These are phyloP conservation scores for Albifimbria verrucaria DNA, from an alignment of 2,329 filamentous ascomycete species.

Conservation along the genomic window DNA sequence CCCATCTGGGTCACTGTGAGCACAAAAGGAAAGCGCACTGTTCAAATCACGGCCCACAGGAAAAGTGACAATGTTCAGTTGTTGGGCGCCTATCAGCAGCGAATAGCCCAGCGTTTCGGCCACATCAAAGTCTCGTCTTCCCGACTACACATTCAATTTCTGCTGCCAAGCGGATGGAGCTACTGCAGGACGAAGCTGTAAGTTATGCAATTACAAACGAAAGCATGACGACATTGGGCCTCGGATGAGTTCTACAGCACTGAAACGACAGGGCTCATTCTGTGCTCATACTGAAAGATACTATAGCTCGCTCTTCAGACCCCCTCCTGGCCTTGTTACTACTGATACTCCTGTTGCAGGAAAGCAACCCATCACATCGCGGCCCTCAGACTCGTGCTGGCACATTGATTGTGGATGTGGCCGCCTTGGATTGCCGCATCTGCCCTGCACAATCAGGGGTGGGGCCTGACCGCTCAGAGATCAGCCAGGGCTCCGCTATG, in stretches of 20 bases:
- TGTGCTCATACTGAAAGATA: neutral
- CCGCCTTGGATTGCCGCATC: neutral
- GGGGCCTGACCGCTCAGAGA: neutral
- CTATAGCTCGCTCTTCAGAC: neutral
- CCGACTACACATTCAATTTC: too few species aligned
- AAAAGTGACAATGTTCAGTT: too few species aligned
- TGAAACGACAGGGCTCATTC: neutral
- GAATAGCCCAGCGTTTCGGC: too few species aligned
- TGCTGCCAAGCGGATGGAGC: too few species aligned
- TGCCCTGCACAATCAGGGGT: neutral
- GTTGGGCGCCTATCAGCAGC: too few species aligned
- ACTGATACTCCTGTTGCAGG: neutral
- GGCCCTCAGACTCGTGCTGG: neutral
- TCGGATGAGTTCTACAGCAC: neutral
- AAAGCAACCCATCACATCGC: neutral
- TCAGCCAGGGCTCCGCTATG: neutral
- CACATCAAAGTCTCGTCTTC: too few species aligned
- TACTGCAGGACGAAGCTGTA: too few species aligned
- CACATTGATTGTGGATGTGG: neutral
- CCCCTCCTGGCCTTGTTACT: neutral
- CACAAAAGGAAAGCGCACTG: neutral
- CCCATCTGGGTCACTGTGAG: neutral
- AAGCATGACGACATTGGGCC: neutral
- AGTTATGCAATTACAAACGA: too few species aligned
- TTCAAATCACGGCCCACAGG: neutral